Conservation (phyloP, 768 basidiomycete species). For the Lactifluus piperatus region DNA sequence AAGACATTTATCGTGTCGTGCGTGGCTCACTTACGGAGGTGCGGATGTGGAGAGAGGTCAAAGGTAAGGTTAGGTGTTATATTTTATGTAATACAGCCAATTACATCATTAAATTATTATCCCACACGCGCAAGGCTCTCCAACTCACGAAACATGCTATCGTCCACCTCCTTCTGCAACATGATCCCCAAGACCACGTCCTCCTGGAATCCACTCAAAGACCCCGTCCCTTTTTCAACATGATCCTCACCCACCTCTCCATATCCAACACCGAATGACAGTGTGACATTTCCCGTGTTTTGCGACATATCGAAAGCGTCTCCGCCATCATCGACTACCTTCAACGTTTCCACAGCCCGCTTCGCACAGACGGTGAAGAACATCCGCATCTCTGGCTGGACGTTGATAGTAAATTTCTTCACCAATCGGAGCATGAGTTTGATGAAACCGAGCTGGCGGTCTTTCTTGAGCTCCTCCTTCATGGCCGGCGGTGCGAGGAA, state of each 20-base stretch:
- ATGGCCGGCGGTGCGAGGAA: conserved; percentile 74
- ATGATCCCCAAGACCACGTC: conserved; percentile 59
- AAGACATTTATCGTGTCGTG: neutral
- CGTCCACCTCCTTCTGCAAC: conserved; percentile 66
- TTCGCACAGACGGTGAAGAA: conserved; percentile 49
- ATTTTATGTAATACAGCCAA: neutral
- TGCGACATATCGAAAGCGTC: conserved; percentile 68
- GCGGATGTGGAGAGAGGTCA: neutral
- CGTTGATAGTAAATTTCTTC: conserved; percentile 48
- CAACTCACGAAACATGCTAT: conserved; percentile 65
- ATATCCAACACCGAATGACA: conserved; percentile 83
- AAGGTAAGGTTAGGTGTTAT: too few relatives aligned
- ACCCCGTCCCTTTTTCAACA: conserved; percentile 63
- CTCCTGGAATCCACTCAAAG: conserved; percentile 65
- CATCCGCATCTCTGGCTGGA: conserved; percentile 42
- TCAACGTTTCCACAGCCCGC: conserved; percentile 68
- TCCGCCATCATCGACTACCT: conserved; percentile 65
- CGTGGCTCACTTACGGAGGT: too few relatives aligned
- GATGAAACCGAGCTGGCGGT: conserved; percentile 59
- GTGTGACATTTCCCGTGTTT: conserved; percentile 43
- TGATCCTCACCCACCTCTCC: conserved; percentile 60
- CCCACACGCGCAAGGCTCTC: conserved; percentile 71
- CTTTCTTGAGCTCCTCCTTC: conserved; percentile 59
- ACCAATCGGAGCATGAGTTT: conserved; percentile 64
- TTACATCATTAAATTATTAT: conserved; percentile 23